A percentile compares a stretch with the other conserved stretches of the same genome.
These are phyloP conservation scores for Gentiana macrophylla DNA, from an alignment of 257 asterid genomes.

Conservation along the genomic window DNA sequence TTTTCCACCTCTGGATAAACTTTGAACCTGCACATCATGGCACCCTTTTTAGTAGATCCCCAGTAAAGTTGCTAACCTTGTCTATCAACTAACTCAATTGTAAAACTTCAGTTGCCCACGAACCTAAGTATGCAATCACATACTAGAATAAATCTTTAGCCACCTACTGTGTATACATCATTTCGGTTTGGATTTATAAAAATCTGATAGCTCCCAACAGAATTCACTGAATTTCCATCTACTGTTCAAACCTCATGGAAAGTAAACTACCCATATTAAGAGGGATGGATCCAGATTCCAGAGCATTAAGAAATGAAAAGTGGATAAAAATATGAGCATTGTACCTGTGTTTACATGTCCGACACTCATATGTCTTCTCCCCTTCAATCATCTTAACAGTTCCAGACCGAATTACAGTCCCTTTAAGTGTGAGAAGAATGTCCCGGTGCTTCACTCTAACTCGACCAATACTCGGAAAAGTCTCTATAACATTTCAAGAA, in stretches of 20 bases:
- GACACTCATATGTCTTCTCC: constrained; percentile 75
- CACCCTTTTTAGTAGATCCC: constrained; percentile 11
- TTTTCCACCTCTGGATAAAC: constrained; percentile 95
- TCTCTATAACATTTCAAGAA: constrained; percentile 29
- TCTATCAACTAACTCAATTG: background rate
- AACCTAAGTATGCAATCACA: too few species aligned
- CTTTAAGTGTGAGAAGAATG: constrained; percentile 87
- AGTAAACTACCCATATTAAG: too few species aligned
- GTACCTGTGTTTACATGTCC: constrained; percentile 82
- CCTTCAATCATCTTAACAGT: constrained; percentile 97
- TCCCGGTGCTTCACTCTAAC: constrained; percentile 90
- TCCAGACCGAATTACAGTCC: constrained; percentile 94
- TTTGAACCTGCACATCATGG: constrained; percentile 49
- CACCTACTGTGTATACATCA: too few species aligned
- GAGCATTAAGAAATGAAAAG: background rate
- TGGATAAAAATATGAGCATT: background rate
- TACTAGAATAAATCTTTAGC: too few species aligned
- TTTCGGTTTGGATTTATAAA: too few species aligned
- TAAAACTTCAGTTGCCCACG: background rate
- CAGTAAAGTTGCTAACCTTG: background rate
- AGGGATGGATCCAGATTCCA: too few species aligned
- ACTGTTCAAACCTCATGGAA: too few species aligned
- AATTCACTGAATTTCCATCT: too few species aligned
- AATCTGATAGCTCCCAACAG: too few species aligned
- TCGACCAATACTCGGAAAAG: constrained; percentile 92